phyloP scores from a whole-genome alignment of 129 eudicot species.

The Scalesia atractyloides region DNA sequence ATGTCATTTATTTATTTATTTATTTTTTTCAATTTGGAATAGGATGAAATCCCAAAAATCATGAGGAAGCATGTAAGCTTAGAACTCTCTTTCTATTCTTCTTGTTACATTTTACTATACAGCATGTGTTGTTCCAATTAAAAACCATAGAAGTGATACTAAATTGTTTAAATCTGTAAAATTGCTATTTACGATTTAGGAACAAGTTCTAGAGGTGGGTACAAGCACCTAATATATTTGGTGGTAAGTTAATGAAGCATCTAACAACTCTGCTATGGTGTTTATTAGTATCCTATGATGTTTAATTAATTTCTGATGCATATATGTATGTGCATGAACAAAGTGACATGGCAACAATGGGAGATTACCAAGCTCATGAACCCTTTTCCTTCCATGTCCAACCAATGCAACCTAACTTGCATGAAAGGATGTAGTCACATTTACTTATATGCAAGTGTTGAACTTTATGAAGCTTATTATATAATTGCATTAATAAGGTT shows the following conservation, averaged over 20 bases:
- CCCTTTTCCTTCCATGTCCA: conserved; percentile 78
- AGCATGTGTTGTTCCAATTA: not conserved
- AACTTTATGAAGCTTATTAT: conserved; percentile 2
- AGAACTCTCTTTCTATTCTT: not conserved
- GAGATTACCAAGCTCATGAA: conserved; percentile 43
- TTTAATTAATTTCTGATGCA: not conserved
- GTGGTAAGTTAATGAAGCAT: conserved; percentile 41
- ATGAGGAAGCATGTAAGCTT: conserved; percentile 65
- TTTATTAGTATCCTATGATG: too few species aligned
- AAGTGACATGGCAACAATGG: conserved; percentile 52
- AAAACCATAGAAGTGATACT: too few species aligned
- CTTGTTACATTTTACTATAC: not conserved
- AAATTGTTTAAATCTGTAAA: not conserved
- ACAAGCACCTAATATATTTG: conserved; percentile 58
- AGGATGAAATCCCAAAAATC: conserved; percentile 67
- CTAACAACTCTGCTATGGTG: not conserved
- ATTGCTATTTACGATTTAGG: conserved; percentile 32
- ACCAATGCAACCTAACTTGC: conserved; percentile 87
- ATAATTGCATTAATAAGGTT: not conserved
- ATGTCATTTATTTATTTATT: too few species aligned
- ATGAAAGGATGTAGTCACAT: conserved; percentile 48
- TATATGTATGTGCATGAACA: conserved; percentile 38
- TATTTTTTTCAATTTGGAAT: not conserved
- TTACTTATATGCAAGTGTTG: not conserved
- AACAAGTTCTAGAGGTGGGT: conserved; percentile 67